Base-by-base conservation (phyloP, 2,329 filamentous ascomycete species). In the Aspergillus sp. region DNA sequence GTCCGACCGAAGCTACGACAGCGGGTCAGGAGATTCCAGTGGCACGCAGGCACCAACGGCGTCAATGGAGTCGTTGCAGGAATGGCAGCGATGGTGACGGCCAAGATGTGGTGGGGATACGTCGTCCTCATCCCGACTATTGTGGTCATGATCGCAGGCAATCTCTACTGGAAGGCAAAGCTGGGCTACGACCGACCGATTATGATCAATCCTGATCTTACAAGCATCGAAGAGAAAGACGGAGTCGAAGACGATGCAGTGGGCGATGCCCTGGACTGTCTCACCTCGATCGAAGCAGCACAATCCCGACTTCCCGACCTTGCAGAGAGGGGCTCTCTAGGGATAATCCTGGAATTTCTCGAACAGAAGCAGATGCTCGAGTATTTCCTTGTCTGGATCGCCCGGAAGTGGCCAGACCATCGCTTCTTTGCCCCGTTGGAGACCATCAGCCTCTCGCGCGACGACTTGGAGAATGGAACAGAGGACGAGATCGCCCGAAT, bases 61-160 rank as follows among this genome's bases (percentile, higher is more conserved):
- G 55, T 75, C 2, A 77, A 77, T 0, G 79, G 80, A 0, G 52
- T 84, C 0, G 63, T 84, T 0, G 80, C 80, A 4, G 80, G 80
- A 6, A 77, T 75, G 1, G 81, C 75, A 2, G 82, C 80, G 0
- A 74, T 84, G 70, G 66, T 83, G 3, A 83, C 81, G 0, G 77
- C 81, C 0, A 79, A 77, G 3, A 64, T 68, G 27, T 84, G 82
- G 82, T 81, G 77, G 76, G 82, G 78, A 2, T 85, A 85, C 49
- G 70, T 82, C 0, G 72, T 84, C 0, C 67, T 84, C 4, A 71
- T 79, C 2, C 82, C 82, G 0, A 82, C 82, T 60, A 80, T 84
- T 8, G 56, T 79, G 3, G 70, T 75, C 0, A 75, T 79, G 1
- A 70, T 80, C 2, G 67, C 77, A 7, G 79, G 78, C 64, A 84